Base-by-base conservation (phyloP, 1,139 yeast genomes). In the Arxiozyma heterogenica region DNA sequence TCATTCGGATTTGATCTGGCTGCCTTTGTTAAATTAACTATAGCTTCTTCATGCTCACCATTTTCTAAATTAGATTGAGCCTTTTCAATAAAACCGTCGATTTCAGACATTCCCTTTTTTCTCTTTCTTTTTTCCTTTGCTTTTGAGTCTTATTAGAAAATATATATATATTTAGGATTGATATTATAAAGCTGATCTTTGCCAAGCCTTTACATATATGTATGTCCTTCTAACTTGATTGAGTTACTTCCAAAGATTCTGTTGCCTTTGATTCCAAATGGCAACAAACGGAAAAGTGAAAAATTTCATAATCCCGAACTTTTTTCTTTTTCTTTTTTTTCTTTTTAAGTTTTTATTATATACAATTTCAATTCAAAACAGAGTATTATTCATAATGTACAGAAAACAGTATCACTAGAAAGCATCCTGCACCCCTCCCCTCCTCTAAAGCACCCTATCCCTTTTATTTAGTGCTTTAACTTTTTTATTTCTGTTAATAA, bases 11-110 rank as follows among this genome's bases (percentile, higher is more conserved):
- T 54, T 8, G 61, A 57, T 23, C 55, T 53, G 4, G 66, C 64
- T 21, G 68, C 69, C 23, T 55, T 50, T 18, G 69, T 63, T 20
- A 65, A 52, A 42, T 59, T 59, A n/a, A 60, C 61, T 9, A 65
- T 62, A 7, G 69, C 69, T 42, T 64, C 64, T 17, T 54, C 59
- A 52, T 63, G 66, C 11, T 61, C 56, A 6, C 66, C 67, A 27
- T 59, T 55, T 12, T 60, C 53, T n/a, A 62, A 58, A 39, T 57
- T 55, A 11, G 46, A 34, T 50, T 64, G 59, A 8, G 69, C 69
- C 49, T 62, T 60, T 7, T 55, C 44, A 25, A 65, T 57, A 11
- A 59, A 52, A 30, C 55, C 49, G 41, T 59, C 59, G 22, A 56
- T 55, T 48, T 58, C 53, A 22, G 51, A 46, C 58, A 55, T 55